Conservation (phyloP, 148 eudicot genomes). For the Rhododendron mucronatum region DNA sequence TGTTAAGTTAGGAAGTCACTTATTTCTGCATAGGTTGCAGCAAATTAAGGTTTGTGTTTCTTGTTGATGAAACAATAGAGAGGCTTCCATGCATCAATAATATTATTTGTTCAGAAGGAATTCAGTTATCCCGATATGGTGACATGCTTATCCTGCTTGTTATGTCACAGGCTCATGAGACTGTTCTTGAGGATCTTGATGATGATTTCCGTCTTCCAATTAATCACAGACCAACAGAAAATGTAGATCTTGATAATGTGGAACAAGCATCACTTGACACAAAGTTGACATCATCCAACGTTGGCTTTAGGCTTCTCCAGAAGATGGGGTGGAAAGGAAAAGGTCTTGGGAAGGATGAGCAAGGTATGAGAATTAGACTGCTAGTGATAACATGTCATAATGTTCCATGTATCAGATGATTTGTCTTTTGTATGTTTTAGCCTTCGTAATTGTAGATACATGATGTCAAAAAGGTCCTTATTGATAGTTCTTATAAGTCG, state of each 20-base stretch:
- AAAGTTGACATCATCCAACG: conserved; percentile 71
- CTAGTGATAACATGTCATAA: neutral
- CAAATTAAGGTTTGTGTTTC: too few relatives aligned
- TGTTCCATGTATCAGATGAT: neutral
- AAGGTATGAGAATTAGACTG: conserved; percentile 45
- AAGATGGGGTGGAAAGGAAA: conserved; percentile 99
- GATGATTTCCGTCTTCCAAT: conserved; percentile 82
- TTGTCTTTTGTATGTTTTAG: neutral
- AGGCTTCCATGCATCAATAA: too few relatives aligned
- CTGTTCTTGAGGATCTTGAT: conserved; percentile 50
- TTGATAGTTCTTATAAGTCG: neutral
- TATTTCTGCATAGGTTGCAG: too few relatives aligned
- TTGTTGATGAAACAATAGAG: too few relatives aligned
- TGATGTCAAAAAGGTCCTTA: neutral
- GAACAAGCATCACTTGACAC: conserved; percentile 93
- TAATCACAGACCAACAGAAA: conserved; percentile 76
- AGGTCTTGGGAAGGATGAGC: conserved; percentile 93
- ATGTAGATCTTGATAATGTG: conserved; percentile 76
- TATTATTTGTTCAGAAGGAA: too few relatives aligned
- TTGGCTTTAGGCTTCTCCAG: conserved; percentile 88
- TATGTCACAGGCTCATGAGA: conserved; percentile 11
- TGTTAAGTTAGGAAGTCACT: too few relatives aligned
- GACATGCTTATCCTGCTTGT: too few relatives aligned
- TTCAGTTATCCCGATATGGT: too few relatives aligned
- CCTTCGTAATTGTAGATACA: neutral